These are phyloP conservation scores for Lentinus brumalis DNA, from an alignment of 768 basidiomycete genomes.

Conservation along the genomic window DNA sequence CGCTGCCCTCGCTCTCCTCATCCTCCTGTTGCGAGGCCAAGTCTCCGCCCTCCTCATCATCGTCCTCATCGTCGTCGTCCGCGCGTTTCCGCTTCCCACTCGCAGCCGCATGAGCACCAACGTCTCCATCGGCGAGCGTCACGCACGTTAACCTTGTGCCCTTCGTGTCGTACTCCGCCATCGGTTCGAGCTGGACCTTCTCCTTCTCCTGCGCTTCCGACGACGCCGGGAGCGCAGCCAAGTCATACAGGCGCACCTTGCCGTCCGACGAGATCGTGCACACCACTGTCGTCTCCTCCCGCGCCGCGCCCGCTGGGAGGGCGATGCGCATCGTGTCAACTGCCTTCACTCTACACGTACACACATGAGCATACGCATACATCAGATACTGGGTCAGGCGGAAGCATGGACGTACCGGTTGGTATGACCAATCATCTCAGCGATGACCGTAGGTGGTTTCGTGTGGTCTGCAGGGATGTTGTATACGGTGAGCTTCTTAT, in stretches of 20 bases:
- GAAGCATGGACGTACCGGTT: constrained; percentile 66
- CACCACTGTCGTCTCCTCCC: constrained; percentile 58
- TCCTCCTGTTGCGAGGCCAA: constrained; percentile 33
- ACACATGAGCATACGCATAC: neutral
- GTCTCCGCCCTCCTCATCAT: constrained; percentile 29
- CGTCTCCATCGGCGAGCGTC: constrained; percentile 54
- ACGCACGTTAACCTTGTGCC: constrained; percentile 84
- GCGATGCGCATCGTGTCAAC: constrained; percentile 64
- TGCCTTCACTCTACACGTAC: constrained; percentile 68
- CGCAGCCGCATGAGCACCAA: constrained; percentile 18
- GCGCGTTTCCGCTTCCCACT: constrained; percentile 41
- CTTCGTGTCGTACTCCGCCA: constrained; percentile 78
- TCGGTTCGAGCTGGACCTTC: constrained; percentile 48
- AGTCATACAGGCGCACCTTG: constrained; percentile 74
- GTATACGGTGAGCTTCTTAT: constrained; percentile 85
- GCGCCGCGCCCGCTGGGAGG: constrained; percentile 29
- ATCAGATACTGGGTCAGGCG: neutral
- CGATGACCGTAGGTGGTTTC: constrained; percentile 58
- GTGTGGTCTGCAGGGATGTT: constrained; percentile 50
- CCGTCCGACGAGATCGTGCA: constrained; percentile 92
- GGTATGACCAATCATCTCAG: constrained; percentile 74
- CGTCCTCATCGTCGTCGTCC: constrained; percentile 36
- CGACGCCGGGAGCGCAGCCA: constrained; percentile 48
- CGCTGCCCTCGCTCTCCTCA: constrained; percentile 30
- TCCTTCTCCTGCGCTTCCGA: constrained; percentile 24